Percentiles rank a stretch among this genome's conserved stretches.
Evolutionary conservation across 495 filamentous ascomycete genomes (phyloP).

Genomic region (Cladorrhinum samala): DNA sequence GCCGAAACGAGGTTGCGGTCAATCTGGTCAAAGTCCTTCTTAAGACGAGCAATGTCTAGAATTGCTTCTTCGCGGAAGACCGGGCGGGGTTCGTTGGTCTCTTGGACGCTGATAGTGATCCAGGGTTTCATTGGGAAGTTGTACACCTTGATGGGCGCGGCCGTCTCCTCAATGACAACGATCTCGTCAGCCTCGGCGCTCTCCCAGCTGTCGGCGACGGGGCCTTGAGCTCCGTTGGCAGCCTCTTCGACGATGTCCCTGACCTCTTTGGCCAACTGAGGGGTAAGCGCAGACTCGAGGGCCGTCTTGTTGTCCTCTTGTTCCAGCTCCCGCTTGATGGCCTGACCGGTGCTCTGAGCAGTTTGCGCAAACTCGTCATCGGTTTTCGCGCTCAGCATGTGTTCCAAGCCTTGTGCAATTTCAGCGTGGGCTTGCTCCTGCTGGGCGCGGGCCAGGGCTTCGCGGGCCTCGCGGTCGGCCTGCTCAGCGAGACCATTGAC

Average conservation of each 20-base stretch:
- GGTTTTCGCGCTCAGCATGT: conserved; percentile 36
- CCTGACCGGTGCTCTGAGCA: conserved; percentile 41
- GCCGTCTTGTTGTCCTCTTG: conserved; percentile 47
- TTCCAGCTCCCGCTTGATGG: conserved; percentile 51
- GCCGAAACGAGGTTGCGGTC: conserved; percentile 89
- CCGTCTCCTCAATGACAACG: conserved; percentile 59
- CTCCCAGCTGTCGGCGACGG: conserved; percentile 70
- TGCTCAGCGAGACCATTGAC: conserved; percentile 61
- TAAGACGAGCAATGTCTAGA: conserved; percentile 83
- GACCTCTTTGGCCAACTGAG: conserved; percentile 48
- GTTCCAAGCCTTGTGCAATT: conserved; percentile 39
- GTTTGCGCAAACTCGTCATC: conserved; percentile 42
- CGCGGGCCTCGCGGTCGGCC: conserved; percentile 62
- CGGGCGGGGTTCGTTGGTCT: conserved; percentile 42
- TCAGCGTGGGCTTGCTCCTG: conserved; percentile 43
- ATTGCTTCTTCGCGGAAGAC: conserved; percentile 63
- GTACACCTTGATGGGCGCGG: conserved; percentile 67
- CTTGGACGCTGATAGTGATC: conserved; percentile 63
- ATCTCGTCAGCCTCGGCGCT: conserved; percentile 68
- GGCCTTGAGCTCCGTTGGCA: conserved; percentile 36
- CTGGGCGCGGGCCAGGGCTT: conserved; percentile 55
- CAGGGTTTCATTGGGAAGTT: conserved; percentile 96
- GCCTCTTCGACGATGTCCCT: conserved; percentile 55
- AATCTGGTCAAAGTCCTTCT: conserved; percentile 96
- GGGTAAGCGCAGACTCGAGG: conserved; percentile 45